Base-by-base conservation (phyloP, 179 eudicot species). In the Silene vulgaris region DNA sequence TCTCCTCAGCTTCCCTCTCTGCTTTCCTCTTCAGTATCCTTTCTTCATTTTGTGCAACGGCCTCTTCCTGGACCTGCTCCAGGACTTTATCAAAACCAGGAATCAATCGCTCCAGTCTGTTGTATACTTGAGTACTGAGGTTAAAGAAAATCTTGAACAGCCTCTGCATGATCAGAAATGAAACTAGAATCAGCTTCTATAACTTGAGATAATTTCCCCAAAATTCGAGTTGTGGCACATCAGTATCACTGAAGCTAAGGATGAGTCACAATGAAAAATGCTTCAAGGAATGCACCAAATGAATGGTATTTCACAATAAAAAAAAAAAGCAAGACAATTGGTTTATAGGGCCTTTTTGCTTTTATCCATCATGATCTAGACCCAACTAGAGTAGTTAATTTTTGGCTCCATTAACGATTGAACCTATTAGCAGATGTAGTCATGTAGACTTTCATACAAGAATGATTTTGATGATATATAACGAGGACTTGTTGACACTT, bases 81-180 rank as follows among this genome's bases (percentile, higher is more conserved):
- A 86, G 64, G 3, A 86, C 79, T 69, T 54, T 65, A 62, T 54
- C 69, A 67, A 89, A 87, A 35, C 92, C 92, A 0, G 96, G 96
- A 29, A 90, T 76, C 11, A 62, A 67, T 50, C 67, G 45, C 50
- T 78, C 82, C 71, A 87, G 65, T 68, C 80, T 76, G 5, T 19
- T 76, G 83, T 78, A 80, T 1, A 86, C 80, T 78, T 48, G 59
- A 14, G 30, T 28, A 40, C 84, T 82, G 16, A 90, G 76, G 69
- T 75, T 71, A 37, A 26, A 65, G 77, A 75, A 86, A 21, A 72
- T 75, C 30, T 56, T 59, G 72, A 81, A 80, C 73, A 75, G 1
- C 65, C 76, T 69, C 94, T 90, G 89, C 79, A 65, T 8, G 6
- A 16, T 30, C 45, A 77, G 40, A 70, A 50, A 57, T 20, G 0